phyloP scores from a whole-genome alignment of 257 asterid species.

The Solanum stenotomum region DNA sequence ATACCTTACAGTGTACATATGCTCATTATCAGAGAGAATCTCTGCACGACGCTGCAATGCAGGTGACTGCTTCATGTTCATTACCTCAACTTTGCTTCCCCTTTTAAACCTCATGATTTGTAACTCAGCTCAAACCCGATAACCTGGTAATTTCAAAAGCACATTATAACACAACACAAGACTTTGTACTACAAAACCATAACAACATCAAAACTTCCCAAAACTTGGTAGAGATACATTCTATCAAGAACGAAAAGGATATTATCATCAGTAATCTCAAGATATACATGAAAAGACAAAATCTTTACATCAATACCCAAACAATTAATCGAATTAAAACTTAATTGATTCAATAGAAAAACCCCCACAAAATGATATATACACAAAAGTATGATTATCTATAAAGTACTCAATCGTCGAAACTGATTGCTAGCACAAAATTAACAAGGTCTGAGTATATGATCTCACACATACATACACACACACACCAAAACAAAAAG shows the following conservation, averaged over 20 bases:
- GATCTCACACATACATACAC: not conserved
- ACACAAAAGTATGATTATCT: not conserved
- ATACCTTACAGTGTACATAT: slow-evolving; percentile 15
- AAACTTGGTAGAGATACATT: not conserved
- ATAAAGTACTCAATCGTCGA: not conserved
- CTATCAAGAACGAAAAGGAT: not conserved
- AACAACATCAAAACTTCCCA: not conserved
- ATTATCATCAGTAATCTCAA: not conserved
- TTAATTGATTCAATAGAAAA: not conserved
- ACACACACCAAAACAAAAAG: not conserved
- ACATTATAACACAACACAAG: not conserved
- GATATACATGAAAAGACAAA: not conserved
- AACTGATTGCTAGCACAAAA: not conserved
- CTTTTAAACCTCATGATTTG: slow-evolving; percentile 23
- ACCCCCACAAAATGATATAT: not conserved
- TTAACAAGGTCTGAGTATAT: not conserved
- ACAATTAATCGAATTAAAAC: not conserved
- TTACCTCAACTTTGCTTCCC: slow-evolving; percentile 32
- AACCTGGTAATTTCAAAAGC: not conserved
- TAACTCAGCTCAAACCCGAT: not conserved
- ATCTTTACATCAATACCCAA: not conserved
- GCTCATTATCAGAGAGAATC: slow-evolving; percentile 12
- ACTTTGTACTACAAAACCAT: not conserved
- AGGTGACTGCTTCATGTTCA: slow-evolving; percentile 16
- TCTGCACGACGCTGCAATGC: slow-evolving; percentile 28